Evolutionary conservation across 23 red algal species (phyloP).

Genomic region (Pyropia haitanensis): DNA sequence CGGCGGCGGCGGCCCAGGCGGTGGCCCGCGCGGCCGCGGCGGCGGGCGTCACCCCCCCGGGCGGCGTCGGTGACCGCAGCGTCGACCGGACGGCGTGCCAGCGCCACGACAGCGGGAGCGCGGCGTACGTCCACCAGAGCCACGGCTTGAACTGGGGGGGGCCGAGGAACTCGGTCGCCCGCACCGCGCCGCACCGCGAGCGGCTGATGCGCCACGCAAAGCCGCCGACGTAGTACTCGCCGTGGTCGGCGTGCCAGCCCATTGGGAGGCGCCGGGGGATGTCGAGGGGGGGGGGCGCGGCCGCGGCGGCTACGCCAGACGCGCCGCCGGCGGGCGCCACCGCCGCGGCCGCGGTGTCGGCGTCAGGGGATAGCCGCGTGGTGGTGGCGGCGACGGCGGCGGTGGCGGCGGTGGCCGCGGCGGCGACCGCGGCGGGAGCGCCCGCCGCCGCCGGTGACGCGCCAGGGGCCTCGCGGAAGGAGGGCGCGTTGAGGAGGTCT

Average conservation of each 20-base stretch:
- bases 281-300: slow-evolving; percentile 2
- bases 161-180: slow-evolving; percentile 72
- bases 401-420: too few relatives aligned
- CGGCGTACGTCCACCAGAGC: slow-evolving; percentile 79
- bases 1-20: neutral
- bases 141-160: slow-evolving; percentile 76
- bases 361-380: too few relatives aligned
- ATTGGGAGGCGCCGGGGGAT: slow-evolving; percentile 46
- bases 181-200: slow-evolving; percentile 37
- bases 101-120: slow-evolving; percentile 60
- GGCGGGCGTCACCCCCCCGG: slow-evolving; percentile 4
- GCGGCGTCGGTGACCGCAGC: slow-evolving; percentile 30
- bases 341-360: too few relatives aligned
- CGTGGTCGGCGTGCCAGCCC: slow-evolving; percentile 75
- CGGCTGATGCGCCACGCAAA: slow-evolving; percentile 43
- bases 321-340: too few relatives aligned
- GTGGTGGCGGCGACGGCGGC: too few relatives aligned
- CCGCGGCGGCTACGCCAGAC: neutral
- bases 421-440: neutral
- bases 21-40: neutral
- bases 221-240: slow-evolving; percentile 44
- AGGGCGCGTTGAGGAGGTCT: slow-evolving; percentile 50
- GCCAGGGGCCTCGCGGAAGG: slow-evolving; percentile 24
- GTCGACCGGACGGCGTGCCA: slow-evolving; percentile 58
- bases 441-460: neutral